Evolutionary conservation across 345 rosid genomes (phyloP).

Genomic region (Salix viminalis): DNA sequence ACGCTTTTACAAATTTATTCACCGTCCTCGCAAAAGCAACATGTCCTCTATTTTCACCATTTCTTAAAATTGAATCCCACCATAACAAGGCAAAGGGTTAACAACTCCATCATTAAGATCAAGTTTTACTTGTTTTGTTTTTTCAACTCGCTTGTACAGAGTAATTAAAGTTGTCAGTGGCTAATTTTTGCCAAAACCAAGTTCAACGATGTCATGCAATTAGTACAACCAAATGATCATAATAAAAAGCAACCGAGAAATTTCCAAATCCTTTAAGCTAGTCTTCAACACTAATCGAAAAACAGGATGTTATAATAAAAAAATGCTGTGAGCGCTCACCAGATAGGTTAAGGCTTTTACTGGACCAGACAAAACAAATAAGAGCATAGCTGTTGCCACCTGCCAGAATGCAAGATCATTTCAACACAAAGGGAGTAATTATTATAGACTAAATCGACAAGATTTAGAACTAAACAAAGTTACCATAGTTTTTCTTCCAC

Average conservation of each 20-base stretch:
- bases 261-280: background rate
- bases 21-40: background rate
- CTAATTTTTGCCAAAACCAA: background rate
- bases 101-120: no score
- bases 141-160: background rate
- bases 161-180: background rate
- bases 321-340: conserved; percentile 43
- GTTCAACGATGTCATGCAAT: background rate
- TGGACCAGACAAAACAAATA: conserved; percentile 87
- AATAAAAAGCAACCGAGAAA: background rate
- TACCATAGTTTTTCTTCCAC: conserved; percentile 90
- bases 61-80: background rate
- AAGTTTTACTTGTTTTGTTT: background rate
- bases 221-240: background rate
- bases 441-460: background rate
- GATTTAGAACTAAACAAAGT: background rate
- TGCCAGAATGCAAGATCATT: conserved; percentile 27
- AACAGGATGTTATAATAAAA: background rate
- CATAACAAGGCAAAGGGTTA: background rate
- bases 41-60: background rate
- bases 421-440: background rate
- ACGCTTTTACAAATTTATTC: background rate
- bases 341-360: conserved; percentile 77
- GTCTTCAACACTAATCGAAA: background rate
- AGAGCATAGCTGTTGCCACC: conserved; percentile 85